These are phyloP conservation scores for Monosporascus cannonballus DNA, from an alignment of 2,329 filamentous ascomycete genomes.

Conservation along the genomic window DNA sequence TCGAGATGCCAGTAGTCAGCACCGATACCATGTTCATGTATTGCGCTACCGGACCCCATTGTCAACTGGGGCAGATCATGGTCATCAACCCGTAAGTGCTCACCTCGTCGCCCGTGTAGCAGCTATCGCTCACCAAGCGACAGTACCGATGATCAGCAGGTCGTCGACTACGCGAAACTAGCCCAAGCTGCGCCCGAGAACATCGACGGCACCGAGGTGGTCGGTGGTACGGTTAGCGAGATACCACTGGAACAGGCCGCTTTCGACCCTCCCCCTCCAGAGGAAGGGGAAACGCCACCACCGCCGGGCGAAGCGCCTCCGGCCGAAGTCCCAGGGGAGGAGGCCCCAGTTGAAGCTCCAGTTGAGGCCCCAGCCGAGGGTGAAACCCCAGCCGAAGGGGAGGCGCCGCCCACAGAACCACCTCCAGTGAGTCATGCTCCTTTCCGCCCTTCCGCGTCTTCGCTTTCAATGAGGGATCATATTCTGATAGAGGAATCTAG, in stretches of 20 bases:
- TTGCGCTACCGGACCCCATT: conserved; percentile 43
- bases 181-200: conserved; percentile 15
- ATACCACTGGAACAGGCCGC: conserved; percentile 24
- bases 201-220: conserved; percentile 21
- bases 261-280: conserved; percentile 17
- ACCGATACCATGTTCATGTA: conserved; percentile 43
- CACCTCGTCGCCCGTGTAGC: background rate
- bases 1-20: conserved; percentile 39
- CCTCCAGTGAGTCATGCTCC: no score
- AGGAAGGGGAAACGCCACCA: conserved; percentile 1
- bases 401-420: no score
- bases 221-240: conserved; percentile 21
- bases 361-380: no score
- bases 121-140: conserved; percentile 3
- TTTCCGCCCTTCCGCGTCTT: no score
- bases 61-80: conserved; percentile 44
- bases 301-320: conserved; percentile 6
- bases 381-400: no score
- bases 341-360: no score
- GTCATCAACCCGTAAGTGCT: conserved; percentile 40
- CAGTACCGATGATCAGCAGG: conserved; percentile 21
- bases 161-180: conserved; percentile 22
- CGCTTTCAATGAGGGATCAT: no score
- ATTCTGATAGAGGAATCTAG: background rate
- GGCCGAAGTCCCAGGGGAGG: background rate